Conservation (phyloP, 2,329 filamentous ascomycete genomes). For the Beauveria sp. region DNA sequence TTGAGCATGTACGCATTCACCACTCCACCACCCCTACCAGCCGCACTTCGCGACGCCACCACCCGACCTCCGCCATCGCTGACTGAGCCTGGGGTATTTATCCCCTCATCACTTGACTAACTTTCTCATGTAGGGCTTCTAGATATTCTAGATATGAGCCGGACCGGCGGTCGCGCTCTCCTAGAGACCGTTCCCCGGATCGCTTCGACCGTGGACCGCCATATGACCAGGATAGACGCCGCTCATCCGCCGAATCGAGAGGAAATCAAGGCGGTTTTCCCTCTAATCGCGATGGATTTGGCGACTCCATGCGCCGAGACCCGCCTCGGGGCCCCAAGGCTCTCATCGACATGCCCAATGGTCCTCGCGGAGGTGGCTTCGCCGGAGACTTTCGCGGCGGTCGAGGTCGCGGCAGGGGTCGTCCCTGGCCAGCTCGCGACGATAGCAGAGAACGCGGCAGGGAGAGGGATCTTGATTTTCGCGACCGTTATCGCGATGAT, state of each 20-base stretch:
- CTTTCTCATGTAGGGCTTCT: constrained; percentile 33
- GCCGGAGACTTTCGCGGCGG: constrained; percentile 54
- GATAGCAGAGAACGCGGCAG: constrained; percentile 54
- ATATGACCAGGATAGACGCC: constrained; percentile 61
- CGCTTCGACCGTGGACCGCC: constrained; percentile 50
- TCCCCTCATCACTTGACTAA: not conserved
- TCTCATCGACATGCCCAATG: constrained; percentile 60
- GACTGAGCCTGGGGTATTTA: not conserved
- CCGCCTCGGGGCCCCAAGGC: constrained; percentile 78
- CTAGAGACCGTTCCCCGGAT: constrained; percentile 62
- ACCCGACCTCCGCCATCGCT: not conserved
- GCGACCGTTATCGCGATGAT: constrained; percentile 53
- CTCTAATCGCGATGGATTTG: constrained; percentile 49
- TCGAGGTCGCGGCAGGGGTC: constrained; percentile 46
- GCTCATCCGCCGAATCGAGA: constrained; percentile 53
- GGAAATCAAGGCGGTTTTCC: constrained; percentile 53
- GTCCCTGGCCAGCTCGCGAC: constrained; percentile 48
- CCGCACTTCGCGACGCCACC: not conserved
- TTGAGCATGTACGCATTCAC: constrained; percentile 17
- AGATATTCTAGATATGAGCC: constrained; percentile 56
- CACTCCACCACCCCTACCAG: not conserved
- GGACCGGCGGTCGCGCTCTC: constrained; percentile 56
- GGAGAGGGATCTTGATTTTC: constrained; percentile 52
- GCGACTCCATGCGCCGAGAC: constrained; percentile 53
- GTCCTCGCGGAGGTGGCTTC: constrained; percentile 55